Evolutionary conservation across 805 yeast species (phyloP), one percentile per base, ranked within the genome.

Genomic region (Myxozyma melibiosi): DNA sequence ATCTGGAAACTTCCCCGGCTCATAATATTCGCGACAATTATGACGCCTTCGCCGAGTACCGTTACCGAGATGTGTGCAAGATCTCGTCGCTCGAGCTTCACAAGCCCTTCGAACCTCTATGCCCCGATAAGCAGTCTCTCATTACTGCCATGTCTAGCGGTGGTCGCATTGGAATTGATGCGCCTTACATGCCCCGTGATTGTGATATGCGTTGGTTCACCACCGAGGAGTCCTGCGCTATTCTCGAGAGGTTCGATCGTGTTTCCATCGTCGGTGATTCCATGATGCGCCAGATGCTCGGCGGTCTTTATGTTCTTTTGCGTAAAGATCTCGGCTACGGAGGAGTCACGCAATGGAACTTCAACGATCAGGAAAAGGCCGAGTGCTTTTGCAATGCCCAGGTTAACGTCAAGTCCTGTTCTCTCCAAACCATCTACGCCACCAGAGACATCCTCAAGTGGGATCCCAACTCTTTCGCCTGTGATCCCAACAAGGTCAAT

Each of bases 131-230:
- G 46, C 35, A 44, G 38, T 41, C 54, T 18, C 55, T 57, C 22
- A 25, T 60, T 33, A 47, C 55, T 16, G 64, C 64, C 33, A 60
- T 60, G 64, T 57, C 62, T 33, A 42, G 40, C 28, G 64, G 64
- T 7, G 64, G 64, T 11, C 47, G 64, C 4, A 44, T 57, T 35
- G 64, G 64, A 33, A 53, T 60, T 14, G 64, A 60, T 38, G 64
- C 64, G 31, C 62, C 64, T 16, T 60, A 60, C 51, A 60, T 57
- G 58, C 62, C 64, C 16, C 55, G 64, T 9, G 64, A 57, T 44
- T 60, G 64, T 27, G 64, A 60, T 54, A 60, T 60, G 64, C 61
- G 64, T 14, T 60, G 64, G 64, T 60, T 40, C 44, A 57, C 64
- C 0, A 53, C 64, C 37, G 56, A 57, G 37, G 64, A 60, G 40